A percentile compares a stretch with the other conserved stretches of the same genome.
Evolutionary conservation across 306 rosid genomes (phyloP).

Genomic region (Glycine soja): DNA sequence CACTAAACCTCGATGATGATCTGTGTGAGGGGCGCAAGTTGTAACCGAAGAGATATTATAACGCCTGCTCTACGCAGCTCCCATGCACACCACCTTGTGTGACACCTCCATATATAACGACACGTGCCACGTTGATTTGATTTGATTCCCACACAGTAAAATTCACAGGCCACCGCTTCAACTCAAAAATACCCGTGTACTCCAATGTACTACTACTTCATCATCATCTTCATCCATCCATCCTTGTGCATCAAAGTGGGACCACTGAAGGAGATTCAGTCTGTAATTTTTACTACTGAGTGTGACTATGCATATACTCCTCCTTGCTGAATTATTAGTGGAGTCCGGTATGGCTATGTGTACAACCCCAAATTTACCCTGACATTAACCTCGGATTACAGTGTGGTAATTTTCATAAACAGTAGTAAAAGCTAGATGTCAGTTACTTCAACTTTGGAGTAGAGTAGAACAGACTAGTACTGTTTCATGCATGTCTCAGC

Average conservation of each 20-base stretch:
- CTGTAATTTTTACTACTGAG: background rate
- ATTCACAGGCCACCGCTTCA: background rate
- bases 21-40: background rate
- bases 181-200: background rate
- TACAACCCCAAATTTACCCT: conserved; percentile 33
- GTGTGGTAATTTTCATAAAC: conserved; percentile 47
- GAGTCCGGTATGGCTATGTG: conserved; percentile 14
- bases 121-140: conserved; percentile 39
- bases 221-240: too few relatives aligned
- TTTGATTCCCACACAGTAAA: conserved; percentile 25
- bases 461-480: conserved; percentile 17
- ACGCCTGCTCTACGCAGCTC: conserved; percentile 13
- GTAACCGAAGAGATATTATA: conserved; percentile 29
- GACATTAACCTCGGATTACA: conserved; percentile 52
- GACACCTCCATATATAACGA: conserved; percentile 31
- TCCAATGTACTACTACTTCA: too few relatives aligned
- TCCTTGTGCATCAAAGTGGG: conserved; percentile 1
- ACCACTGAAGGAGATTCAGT: conserved; percentile 5
- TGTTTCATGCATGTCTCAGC: conserved; percentile 28
- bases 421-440: conserved; percentile 36
- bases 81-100: conserved; percentile 40
- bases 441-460: conserved; percentile 15
- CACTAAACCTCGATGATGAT: too few relatives aligned
- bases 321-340: conserved; percentile 9
- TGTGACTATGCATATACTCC: conserved; percentile 27